These are phyloP conservation scores for Mitosporidium daphniae DNA, from an alignment of 371 early-diverging fungal genomes.

Conservation along the genomic window DNA sequence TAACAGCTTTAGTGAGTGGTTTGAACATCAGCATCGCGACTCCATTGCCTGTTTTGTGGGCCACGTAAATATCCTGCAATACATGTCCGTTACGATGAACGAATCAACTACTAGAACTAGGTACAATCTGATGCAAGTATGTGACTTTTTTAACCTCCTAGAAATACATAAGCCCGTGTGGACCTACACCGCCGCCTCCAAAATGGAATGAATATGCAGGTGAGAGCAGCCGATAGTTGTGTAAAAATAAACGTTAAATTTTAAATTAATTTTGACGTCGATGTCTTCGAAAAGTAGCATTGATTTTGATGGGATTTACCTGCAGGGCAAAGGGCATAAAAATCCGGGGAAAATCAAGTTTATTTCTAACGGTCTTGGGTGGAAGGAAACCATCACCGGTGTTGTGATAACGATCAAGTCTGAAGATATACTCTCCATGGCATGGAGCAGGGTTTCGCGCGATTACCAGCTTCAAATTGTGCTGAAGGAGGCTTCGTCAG, in stretches of 20 bases:
- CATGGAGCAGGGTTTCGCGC: conserved; percentile 38
- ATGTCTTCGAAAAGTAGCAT: no score
- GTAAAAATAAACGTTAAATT: no score
- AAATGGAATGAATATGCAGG: no score
- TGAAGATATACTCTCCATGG: conserved; percentile 20
- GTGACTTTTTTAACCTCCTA: neutral
- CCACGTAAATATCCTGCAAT: conserved; percentile 23
- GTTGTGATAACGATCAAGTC: conserved; percentile 19
- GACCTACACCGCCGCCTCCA: no score
- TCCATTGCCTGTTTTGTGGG: conserved; percentile 33
- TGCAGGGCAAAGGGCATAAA: no score
- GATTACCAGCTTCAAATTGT: conserved; percentile 35
- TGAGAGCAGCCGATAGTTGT: no score
- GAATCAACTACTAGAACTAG: conserved; percentile 31
- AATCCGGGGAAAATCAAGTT: conserved; percentile 22
- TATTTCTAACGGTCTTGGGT: conserved; percentile 34
- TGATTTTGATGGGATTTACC: no score
- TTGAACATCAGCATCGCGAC: conserved; percentile 39
- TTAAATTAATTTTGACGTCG: no score
- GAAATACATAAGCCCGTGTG: no score
- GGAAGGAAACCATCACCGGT: conserved; percentile 18
- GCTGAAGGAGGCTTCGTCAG: conserved; percentile 7
- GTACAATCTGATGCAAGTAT: conserved; percentile 25
- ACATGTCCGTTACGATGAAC: conserved; percentile 42
- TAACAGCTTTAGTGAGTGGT: conserved; percentile 23